These are phyloP conservation scores for Rhodosporidiobolus odoratus DNA, from an alignment of 768 basidiomycete species.

Conservation along the genomic window DNA sequence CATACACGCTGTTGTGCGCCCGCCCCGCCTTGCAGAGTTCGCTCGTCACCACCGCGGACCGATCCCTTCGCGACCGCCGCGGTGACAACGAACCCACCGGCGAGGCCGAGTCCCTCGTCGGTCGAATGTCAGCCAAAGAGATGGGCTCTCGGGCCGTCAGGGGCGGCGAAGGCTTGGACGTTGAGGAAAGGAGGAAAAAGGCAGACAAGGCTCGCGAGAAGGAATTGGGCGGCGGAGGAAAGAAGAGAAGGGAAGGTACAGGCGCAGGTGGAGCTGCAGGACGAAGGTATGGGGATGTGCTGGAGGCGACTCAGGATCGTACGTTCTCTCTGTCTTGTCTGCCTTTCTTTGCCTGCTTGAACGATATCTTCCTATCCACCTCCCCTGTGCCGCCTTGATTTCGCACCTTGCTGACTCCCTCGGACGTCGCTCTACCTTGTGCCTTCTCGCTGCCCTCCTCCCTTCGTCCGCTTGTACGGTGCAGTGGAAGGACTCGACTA, in stretches of 20 bases:
- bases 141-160: conserved; percentile 86
- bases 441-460: neutral
- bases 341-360: too few relatives aligned
- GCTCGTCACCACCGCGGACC: conserved; percentile 78
- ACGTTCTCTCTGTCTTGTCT: neutral
- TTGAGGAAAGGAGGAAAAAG: conserved; percentile 48
- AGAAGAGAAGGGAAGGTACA: conserved; percentile 15
- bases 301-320: conserved; percentile 79
- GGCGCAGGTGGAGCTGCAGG: conserved; percentile 60
- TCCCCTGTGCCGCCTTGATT: too few relatives aligned
- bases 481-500: conserved; percentile 81
- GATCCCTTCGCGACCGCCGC: conserved; percentile 32
- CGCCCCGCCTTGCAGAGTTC: conserved; percentile 54
- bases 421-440: neutral
- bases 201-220: conserved; percentile 90
- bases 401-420: neutral
- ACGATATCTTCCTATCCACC: neutral
- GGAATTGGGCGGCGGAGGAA: conserved; percentile 47
- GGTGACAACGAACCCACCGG: conserved; percentile 94
- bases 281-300: conserved; percentile 71
- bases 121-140: conserved; percentile 77
- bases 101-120: conserved; percentile 84
- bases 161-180: neutral
- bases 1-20: neutral
- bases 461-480: neutral